Evolutionary conservation across 306 rosid species (phyloP).

Genomic region (Prunus salicina): DNA sequence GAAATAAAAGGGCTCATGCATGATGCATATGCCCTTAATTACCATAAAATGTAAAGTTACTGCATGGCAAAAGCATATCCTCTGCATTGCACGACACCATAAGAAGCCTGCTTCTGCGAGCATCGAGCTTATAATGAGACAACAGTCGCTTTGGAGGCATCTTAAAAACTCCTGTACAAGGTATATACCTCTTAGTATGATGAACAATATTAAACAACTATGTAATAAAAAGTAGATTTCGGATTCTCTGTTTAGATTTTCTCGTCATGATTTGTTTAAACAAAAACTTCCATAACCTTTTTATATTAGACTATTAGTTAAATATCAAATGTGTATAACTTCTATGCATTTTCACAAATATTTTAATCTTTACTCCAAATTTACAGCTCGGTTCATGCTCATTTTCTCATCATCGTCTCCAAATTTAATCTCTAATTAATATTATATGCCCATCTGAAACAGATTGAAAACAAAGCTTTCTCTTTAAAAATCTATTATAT

Average conservation of each 20-base stretch:
- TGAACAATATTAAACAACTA: too few relatives aligned
- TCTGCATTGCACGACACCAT: constrained; percentile 88
- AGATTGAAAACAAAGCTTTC: not conserved
- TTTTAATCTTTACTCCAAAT: too few relatives aligned
- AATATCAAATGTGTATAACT: too few relatives aligned
- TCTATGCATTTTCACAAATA: too few relatives aligned
- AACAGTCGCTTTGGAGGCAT: constrained; percentile 87
- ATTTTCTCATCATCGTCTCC: too few relatives aligned
- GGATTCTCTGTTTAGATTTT: too few relatives aligned
- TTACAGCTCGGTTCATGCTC: too few relatives aligned
- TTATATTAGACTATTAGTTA: too few relatives aligned
- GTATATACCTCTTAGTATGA: not conserved
- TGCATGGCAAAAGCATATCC: constrained; percentile 84
- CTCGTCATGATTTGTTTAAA: too few relatives aligned
- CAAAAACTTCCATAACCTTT: too few relatives aligned
- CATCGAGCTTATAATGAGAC: constrained; percentile 86
- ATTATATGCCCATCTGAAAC: not conserved
- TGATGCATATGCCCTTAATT: not conserved
- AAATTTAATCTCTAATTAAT: not conserved
- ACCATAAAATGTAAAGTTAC: constrained; percentile 74
- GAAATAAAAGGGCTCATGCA: not conserved
- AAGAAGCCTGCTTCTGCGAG: constrained; percentile 49
- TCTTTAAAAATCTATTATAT: not conserved
- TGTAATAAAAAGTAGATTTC: too few relatives aligned
- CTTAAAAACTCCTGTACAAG: constrained; percentile 67